A percentile compares a stretch with the other conserved stretches of the same genome.
These are phyloP conservation scores for Phytophthora fragariae DNA, from an alignment of 352 stramenopile genomes.

Conservation along the genomic window DNA sequence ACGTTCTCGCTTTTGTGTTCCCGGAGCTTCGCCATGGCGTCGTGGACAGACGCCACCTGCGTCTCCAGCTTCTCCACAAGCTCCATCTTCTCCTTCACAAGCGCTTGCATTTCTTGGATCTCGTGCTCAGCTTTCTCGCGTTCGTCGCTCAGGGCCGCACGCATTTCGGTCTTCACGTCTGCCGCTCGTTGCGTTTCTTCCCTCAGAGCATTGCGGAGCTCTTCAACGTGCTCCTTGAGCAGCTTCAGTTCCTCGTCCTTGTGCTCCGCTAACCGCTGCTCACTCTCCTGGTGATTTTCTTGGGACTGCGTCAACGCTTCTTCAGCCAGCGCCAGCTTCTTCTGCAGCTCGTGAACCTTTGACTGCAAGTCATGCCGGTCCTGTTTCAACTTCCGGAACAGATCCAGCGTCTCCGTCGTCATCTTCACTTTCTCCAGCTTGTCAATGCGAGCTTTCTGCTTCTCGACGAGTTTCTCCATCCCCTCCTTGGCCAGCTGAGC, in stretches of 20 bases:
- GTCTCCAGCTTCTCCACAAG: conserved; percentile 51
- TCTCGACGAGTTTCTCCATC: conserved; percentile 54
- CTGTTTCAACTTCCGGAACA: conserved; percentile 76
- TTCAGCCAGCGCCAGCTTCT: conserved; percentile 40
- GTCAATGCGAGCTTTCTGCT: conserved; percentile 71
- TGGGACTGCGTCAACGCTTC: conserved; percentile 19
- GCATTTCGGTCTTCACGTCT: conserved; percentile 44
- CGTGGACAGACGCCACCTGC: conserved; percentile 40
- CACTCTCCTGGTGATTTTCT: conserved; percentile 28
- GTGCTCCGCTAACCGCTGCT: conserved; percentile 31
- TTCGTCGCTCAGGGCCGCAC: conserved; percentile 43
- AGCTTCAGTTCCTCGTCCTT: conserved; percentile 56
- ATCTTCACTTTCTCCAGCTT: conserved; percentile 89
- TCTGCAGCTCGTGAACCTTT: conserved; percentile 49
- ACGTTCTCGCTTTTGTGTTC: conserved; percentile 50
- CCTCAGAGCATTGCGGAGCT: conserved; percentile 47
- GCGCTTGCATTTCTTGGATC: conserved; percentile 54
- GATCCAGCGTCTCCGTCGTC: conserved; percentile 72
- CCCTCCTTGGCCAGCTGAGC: conserved; percentile 51
- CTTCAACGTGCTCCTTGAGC: conserved; percentile 50
- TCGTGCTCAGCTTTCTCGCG: conserved; percentile 62
- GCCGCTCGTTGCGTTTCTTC: conserved; percentile 43
- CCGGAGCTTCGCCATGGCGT: conserved; percentile 32
- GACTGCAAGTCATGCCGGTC: conserved; percentile 59
- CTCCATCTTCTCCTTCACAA: conserved; percentile 59